These are phyloP conservation scores for Saccharomycopsis capsularis DNA, from an alignment of 805 yeast species.

Conservation along the genomic window DNA sequence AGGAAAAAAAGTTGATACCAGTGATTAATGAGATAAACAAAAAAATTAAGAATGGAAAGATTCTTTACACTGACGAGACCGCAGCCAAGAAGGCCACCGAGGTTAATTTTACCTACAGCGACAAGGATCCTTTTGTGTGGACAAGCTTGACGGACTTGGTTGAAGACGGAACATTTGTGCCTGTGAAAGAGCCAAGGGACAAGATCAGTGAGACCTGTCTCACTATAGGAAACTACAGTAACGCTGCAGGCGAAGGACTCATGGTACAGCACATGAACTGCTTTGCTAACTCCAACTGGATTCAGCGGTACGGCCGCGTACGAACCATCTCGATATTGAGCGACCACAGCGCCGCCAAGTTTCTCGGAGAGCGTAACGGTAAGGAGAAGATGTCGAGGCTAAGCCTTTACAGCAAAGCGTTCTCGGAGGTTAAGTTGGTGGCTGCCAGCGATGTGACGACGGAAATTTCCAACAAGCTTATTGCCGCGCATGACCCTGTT, in stretches of 20 bases:
- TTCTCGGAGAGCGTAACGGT: constrained; percentile 47
- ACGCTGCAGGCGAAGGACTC: constrained; percentile 48
- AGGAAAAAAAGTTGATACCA: constrained; percentile 25
- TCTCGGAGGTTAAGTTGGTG: constrained; percentile 49
- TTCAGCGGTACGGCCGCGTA: constrained; percentile 65
- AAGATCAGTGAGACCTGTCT: constrained; percentile 48
- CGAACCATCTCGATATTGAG: constrained; percentile 67
- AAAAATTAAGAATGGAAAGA: not conserved
- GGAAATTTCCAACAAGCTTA: constrained; percentile 17
- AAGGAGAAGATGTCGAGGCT: constrained; percentile 50
- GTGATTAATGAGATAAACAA: constrained; percentile 9
- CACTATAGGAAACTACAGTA: constrained; percentile 52
- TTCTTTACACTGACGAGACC: not conserved
- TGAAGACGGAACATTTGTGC: constrained; percentile 37
- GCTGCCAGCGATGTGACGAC: constrained; percentile 37
- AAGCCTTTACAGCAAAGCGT: constrained; percentile 57
- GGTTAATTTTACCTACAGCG: constrained; percentile 13
- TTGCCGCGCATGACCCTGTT: constrained; percentile 27
- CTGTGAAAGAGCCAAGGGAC: constrained; percentile 31
- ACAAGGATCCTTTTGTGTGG: constrained; percentile 64
- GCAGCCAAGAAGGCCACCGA: not conserved
- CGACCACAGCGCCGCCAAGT: constrained; percentile 51
- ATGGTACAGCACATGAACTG: constrained; percentile 71
- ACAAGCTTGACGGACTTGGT: constrained; percentile 45
- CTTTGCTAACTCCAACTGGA: constrained; percentile 64